These are phyloP conservation scores for Kitagawia praeruptora DNA, from an alignment of 129 eudicot species.

Conservation along the genomic window DNA sequence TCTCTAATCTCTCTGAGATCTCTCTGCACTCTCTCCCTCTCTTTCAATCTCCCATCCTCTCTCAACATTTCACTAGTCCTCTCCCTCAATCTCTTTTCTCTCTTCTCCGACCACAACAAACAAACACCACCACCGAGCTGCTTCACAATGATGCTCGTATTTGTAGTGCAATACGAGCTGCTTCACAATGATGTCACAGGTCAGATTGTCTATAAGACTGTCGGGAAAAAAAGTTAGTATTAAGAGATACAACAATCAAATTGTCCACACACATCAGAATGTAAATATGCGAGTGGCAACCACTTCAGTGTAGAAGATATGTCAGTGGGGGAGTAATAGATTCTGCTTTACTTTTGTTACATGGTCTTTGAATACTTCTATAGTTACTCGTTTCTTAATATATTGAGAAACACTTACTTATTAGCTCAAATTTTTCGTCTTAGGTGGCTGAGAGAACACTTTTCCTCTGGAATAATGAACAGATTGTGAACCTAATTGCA, in stretches of 20 bases:
- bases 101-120: too few relatives aligned
- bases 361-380: background rate
- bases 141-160: too few relatives aligned
- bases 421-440: background rate
- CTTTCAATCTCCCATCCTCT: too few relatives aligned
- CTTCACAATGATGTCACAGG: background rate
- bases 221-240: too few relatives aligned
- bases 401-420: background rate
- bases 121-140: too few relatives aligned
- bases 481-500: slow-evolving; percentile 55
- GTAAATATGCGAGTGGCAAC: background rate
- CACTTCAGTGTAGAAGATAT: background rate
- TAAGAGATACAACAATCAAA: background rate
- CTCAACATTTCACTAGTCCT: too few relatives aligned
- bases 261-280: background rate
- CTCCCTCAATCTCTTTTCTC: too few relatives aligned
- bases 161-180: too few relatives aligned
- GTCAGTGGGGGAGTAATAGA: too few relatives aligned
- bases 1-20: too few relatives aligned
- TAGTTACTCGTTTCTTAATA: background rate
- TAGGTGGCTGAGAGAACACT: slow-evolving; percentile 96
- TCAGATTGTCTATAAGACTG: background rate
- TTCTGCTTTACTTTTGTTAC: background rate
- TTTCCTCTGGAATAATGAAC: slow-evolving; percentile 90
- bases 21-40: too few relatives aligned